Conservation (phyloP, 139 green algal species). For the Medakamo hakoo region DNA sequence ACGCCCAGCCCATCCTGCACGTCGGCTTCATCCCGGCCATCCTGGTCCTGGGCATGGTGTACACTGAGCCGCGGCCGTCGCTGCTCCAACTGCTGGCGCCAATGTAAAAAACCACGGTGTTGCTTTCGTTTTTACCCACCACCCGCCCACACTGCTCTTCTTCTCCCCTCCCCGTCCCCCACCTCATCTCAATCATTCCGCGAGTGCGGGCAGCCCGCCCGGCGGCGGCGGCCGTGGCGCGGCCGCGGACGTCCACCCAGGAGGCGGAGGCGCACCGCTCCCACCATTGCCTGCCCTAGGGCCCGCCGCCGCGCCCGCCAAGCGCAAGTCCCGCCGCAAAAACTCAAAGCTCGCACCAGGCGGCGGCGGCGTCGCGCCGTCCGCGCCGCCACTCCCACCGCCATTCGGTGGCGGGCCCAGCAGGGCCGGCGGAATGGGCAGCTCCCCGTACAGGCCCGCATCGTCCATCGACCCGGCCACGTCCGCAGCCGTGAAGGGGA, state of each 20-base stretch:
- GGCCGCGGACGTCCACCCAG: background rate
- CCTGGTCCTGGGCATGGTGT: conserved; percentile 36
- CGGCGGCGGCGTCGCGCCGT: no score
- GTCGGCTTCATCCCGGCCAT: conserved; percentile 48
- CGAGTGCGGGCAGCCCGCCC: no score
- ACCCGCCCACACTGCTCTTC: no score
- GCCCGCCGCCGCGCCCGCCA: background rate
- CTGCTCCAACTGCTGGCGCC: conserved; percentile 36
- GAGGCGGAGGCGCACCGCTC: no score
- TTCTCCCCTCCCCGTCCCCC: no score
- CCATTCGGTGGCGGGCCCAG: no score
- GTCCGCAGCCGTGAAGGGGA: conserved; percentile 70
- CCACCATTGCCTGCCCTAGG: background rate
- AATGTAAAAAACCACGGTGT: no score
- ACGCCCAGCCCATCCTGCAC: conserved; percentile 16
- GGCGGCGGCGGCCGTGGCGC: no score
- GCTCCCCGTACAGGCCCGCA: conserved; percentile 33
- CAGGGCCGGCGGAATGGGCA: conserved; percentile 42
- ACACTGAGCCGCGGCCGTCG: conserved; percentile 34
- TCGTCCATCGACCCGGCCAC: conserved; percentile 40
- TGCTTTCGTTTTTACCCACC: no score
- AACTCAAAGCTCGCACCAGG: conserved; percentile 40
- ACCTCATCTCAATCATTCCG: no score
- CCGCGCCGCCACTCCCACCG: no score
- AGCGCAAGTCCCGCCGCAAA: conserved; percentile 26